Conservation (phyloP, 2,329 filamentous ascomycete genomes). For the Phialocephala sp. region DNA sequence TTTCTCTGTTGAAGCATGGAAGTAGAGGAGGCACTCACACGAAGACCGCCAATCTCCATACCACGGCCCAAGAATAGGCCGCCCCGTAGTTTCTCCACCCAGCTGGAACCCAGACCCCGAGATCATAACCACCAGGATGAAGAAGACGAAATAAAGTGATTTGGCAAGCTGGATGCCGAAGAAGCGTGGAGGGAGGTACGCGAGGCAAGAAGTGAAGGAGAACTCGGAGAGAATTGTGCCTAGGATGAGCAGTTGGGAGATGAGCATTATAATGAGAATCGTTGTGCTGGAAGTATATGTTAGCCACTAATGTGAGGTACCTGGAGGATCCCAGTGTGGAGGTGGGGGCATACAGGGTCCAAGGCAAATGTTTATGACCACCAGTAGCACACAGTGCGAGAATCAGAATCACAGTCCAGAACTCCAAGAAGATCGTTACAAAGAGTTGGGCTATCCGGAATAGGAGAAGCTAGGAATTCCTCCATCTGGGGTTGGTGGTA, state of each 20-base stretch:
- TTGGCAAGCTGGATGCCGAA: slow-evolving; percentile 7
- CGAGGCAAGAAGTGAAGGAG: slow-evolving; percentile 4
- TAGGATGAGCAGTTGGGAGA: slow-evolving; percentile 8
- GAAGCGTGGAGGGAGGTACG: slow-evolving; percentile 7
- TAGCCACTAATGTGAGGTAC: not conserved
- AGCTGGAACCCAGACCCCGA: not conserved
- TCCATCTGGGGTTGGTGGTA: slow-evolving; percentile 12
- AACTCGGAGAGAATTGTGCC: slow-evolving; percentile 8
- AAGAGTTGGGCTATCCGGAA: slow-evolving; percentile 11
- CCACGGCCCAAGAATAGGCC: not conserved
- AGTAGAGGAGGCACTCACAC: slow-evolving; percentile 14
- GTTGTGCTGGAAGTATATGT: not conserved
- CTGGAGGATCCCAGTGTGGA: no score
- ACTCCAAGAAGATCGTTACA: slow-evolving; percentile 5
- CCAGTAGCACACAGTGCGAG: not conserved
- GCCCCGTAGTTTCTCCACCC: no score
- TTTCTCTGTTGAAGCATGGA: no score
- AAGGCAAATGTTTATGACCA: not conserved
- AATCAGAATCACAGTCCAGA: not conserved
- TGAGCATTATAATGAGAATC: not conserved
- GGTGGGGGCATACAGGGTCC: not conserved
- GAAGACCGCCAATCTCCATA: slow-evolving; percentile 3
- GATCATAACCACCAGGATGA: not conserved
- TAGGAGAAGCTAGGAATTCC: not conserved
- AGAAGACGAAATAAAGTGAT: slow-evolving; percentile 3